phyloP scores from a whole-genome alignment of 1,284 basidiomycete genomes.

The Lignosus rhinocerotis region DNA sequence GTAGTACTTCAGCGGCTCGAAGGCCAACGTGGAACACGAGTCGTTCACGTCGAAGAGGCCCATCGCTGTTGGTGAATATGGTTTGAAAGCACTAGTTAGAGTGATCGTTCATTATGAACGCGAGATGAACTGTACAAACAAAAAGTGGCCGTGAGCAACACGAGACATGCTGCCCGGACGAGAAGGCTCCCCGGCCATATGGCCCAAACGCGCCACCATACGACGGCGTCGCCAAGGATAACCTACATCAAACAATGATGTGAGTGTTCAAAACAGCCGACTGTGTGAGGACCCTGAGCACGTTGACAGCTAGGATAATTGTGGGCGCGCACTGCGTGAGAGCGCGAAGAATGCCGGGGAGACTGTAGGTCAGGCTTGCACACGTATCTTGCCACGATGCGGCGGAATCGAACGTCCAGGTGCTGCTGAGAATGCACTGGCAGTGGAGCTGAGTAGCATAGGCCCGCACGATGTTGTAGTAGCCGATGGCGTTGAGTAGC shows the following conservation, averaged over 20 bases:
- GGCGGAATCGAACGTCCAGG: not conserved
- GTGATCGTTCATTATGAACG: not conserved
- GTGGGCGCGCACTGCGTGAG: not conserved
- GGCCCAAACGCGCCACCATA: constrained; percentile 6
- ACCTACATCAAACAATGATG: not conserved
- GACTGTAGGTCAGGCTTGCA: not conserved
- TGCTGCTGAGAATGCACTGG: not conserved
- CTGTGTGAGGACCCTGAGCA: not conserved
- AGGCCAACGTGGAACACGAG: not conserved
- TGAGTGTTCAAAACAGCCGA: not conserved
- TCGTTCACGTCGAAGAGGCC: not conserved
- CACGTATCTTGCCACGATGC: not conserved
- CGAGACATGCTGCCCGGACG: not conserved
- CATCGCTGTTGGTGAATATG: not conserved
- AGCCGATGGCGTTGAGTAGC: not conserved
- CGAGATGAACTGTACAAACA: not conserved
- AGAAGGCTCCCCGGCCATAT: not conserved
- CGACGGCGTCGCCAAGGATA: constrained; percentile 1
- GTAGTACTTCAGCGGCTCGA: not conserved
- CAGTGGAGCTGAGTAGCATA: not conserved
- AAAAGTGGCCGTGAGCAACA: not conserved
- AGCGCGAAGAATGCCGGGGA: not conserved
- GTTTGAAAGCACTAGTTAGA: not conserved
- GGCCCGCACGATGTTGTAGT: not conserved
- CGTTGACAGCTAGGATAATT: not conserved